Evolutionary conservation across 345 rosid genomes (phyloP), one percentile per base, ranked within the genome.

Genomic region (Geranium rotundifolium): DNA sequence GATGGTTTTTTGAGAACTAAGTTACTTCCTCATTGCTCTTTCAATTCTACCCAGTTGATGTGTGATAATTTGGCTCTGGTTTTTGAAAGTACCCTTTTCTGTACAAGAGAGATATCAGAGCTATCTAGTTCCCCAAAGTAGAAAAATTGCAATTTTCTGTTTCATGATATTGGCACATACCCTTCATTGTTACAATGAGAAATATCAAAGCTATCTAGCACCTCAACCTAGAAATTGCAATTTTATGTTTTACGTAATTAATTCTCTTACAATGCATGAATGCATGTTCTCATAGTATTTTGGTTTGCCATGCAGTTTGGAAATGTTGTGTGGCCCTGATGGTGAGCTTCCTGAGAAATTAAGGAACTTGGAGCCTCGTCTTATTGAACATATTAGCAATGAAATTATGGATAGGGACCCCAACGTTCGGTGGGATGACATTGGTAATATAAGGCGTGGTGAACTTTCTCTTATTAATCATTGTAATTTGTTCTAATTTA

Each of bases 401-500:
- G 99, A 93, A 75, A 89, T 93, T 65, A 93, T 93, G 97, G 96
- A 90, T 76, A 78, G 89, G 65, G 96, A 93, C 79, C 96, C 95
- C 60, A 82, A 90, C 71, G 99, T 92, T 60, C 96, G 86, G 34
- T 93, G 97, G 99, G 82, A 84, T 74, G 99, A 93, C 71, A 93
- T 93, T 65, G 99, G 99, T 93, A 90, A 64, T 29, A 60, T 56
- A 52, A 60, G 37, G 65, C 67, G 31, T 73, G 64, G 62, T 23
- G 65, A 67, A 60, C 57, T 60, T 55, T 41, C 49, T 67, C 50
- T 10, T 62, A 5, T 56, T 27, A 54, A 29, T 54, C 12, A 34
- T 9, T n/a, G 55, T 34, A 54, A 29, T 27, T 63, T 37, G 30
- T 62, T 78, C 70, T 76, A 61, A 69, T 56, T 61, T 65, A 20